Evolutionary conservation across 306 rosid genomes (phyloP).

Genomic region (Ochetophila trinervis): DNA sequence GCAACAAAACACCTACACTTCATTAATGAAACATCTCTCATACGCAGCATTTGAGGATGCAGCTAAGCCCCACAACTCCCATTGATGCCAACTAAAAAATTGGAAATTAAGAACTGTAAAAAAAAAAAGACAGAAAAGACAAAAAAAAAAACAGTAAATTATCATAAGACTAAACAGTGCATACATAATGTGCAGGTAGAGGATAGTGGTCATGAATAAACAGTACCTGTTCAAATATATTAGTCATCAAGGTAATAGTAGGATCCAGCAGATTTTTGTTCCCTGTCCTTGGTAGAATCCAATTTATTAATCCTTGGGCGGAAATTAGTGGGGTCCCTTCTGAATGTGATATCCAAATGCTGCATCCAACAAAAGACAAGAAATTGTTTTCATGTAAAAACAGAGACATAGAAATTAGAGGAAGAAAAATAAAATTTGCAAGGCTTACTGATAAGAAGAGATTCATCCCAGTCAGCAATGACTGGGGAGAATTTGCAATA

Average conservation of each 20-base stretch:
- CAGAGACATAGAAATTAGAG: background rate
- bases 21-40: constrained; percentile 13
- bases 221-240: constrained; percentile 25
- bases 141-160: background rate
- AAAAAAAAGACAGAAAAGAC: background rate
- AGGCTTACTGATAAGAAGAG: constrained; percentile 92
- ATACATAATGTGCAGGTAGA: background rate
- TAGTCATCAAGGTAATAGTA: constrained; percentile 92
- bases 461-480: constrained; percentile 95
- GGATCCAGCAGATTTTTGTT: constrained; percentile 86
- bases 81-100: constrained; percentile 8
- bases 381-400: background rate
- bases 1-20: constrained; percentile 23
- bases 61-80: constrained; percentile 26
- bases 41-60: constrained; percentile 20
- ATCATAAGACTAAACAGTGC: background rate
- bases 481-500: constrained; percentile 82
- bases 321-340: constrained; percentile 90
- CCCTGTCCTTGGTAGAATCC: constrained; percentile 88
- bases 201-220: constrained; percentile 13
- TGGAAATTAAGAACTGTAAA: constrained; percentile 36
- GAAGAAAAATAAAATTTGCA: background rate
- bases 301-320: constrained; percentile 93
- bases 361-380: constrained; percentile 32
- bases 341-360: constrained; percentile 93